Base-by-base conservation (phyloP, 2,329 filamentous ascomycete genomes). In the Ascosphaera pollenicola region DNA sequence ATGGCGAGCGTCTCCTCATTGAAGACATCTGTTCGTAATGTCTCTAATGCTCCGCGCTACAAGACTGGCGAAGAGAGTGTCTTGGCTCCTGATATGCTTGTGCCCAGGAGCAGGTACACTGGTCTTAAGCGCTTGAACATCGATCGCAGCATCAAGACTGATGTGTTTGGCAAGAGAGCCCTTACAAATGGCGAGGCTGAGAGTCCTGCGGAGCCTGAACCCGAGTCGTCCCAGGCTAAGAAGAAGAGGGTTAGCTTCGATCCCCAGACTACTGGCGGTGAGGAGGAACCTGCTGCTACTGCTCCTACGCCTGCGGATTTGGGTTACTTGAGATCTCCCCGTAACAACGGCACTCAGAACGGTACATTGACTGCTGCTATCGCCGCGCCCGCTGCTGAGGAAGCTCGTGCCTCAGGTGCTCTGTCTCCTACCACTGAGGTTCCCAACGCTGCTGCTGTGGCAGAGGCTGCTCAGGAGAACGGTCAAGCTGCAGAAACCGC, bases 161-260 rank as follows among this genome's bases (percentile, higher is more conserved):
- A 74, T 44, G 56, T 75, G 1, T 75, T 76, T 49, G 55, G 60
- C 37, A 51, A 57, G 18, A 52, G 57, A 6, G 45, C 54, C 18
- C 44, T 57, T 31, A 55, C 55, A 16, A 56, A 59, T 42, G 57
- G 55, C 3, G 56, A 57, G 13, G 56, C 66, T 44, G 54, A 53
- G 43, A 47, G 53, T 8, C 15, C 28, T 35, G 17, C 34, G 17
- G 35, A 36, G 15, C 50, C 59, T 24, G 62, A 67, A 50, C 53
- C 56, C 6, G 35, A 50, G 56, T 44, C 30, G 30, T 32, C 30
- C n/a, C 30, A 13, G 35, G 48, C 60, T 8, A 59, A 62, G 37
- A 76, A 77, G 46, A 94, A 93, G 64, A 75, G 79, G 39, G 89
- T 98, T 39, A 94, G 84, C 61, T 98, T 95, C 49, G 84, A 93